Evolutionary conservation across 2,329 filamentous ascomycete genomes (phyloP).

Genomic region (Pestalotiopsis fici): DNA sequence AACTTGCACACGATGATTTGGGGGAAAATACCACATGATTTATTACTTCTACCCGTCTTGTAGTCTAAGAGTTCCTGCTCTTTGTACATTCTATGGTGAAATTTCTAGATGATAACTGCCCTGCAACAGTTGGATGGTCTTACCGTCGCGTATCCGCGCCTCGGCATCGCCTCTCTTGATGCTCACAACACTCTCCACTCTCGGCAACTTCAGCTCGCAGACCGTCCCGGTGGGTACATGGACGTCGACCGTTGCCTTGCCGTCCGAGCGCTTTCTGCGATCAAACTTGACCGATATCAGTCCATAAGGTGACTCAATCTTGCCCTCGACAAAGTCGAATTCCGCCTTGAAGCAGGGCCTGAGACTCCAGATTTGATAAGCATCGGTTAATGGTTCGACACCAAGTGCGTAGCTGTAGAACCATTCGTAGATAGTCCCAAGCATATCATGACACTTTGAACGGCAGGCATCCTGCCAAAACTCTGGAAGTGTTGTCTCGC

Average conservation of each 20-base stretch:
- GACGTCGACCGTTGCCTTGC: neutral
- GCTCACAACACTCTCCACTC: neutral
- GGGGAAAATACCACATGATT: neutral
- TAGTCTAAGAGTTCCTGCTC: neutral
- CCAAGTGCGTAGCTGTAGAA: constrained; percentile 43
- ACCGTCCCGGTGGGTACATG: neutral
- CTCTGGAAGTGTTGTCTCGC: constrained; percentile 43
- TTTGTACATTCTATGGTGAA: neutral
- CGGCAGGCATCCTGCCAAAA: constrained; percentile 45
- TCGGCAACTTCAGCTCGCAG: neutral
- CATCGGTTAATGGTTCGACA: constrained; percentile 34
- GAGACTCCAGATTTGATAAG: constrained; percentile 40
- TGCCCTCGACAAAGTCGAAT: constrained; percentile 37
- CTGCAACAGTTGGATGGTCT: neutral
- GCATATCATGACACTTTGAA: constrained; percentile 48
- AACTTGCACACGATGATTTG: neutral
- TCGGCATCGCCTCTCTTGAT: neutral
- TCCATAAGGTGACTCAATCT: constrained; percentile 39
- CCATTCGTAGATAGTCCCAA: constrained; percentile 50
- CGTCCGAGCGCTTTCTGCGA: constrained; percentile 11
- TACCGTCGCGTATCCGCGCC: neutral
- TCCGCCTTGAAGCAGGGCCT: constrained; percentile 39
- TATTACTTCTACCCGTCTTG: neutral
- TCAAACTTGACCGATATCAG: constrained; percentile 27
- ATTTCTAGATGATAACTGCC: neutral